phyloP scores from a whole-genome alignment of 2,329 filamentous ascomycete genomes.

The Rhytidhysteron rufulum region DNA sequence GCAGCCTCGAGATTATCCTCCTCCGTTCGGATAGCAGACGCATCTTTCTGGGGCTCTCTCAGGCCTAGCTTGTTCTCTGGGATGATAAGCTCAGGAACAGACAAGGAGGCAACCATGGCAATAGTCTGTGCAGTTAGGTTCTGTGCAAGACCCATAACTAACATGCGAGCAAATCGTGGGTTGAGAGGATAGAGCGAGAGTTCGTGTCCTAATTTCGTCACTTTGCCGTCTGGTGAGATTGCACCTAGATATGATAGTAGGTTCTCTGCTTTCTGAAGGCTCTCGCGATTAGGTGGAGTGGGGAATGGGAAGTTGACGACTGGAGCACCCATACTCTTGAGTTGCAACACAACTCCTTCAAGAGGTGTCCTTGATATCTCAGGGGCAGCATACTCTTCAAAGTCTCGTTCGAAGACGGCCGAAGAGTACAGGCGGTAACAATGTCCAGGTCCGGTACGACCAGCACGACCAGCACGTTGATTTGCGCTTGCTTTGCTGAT shows the following conservation, averaged over 20 bases:
- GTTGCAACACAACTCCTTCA: constrained; percentile 81
- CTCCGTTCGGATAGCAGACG: constrained; percentile 51
- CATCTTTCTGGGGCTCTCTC: constrained; percentile 42
- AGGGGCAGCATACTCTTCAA: constrained; percentile 78
- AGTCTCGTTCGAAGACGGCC: constrained; percentile 87
- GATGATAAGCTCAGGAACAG: constrained; percentile 83
- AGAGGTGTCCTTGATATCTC: constrained; percentile 90
- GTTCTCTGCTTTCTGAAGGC: constrained; percentile 78
- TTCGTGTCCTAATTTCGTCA: constrained; percentile 74
- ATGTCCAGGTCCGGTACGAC: constrained; percentile 91
- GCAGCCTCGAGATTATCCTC: constrained; percentile 70
- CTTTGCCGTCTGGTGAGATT: constrained; percentile 64
- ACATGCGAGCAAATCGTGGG: constrained; percentile 84
- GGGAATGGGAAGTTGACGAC: constrained; percentile 96
- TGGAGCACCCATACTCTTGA: constrained; percentile 91
- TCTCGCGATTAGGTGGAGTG: constrained; percentile 75
- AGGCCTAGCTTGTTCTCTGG: constrained; percentile 74
- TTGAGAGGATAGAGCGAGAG: constrained; percentile 88
- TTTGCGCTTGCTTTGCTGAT: constrained; percentile 95
- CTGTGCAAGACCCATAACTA: constrained; percentile 81
- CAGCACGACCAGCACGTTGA: constrained; percentile 88
- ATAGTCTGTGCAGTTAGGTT: constrained; percentile 82
- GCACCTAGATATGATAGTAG: constrained; percentile 83
- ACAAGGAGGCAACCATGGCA: constrained; percentile 81
- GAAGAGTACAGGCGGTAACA: constrained; percentile 95